Conservation (phyloP, 108 stramenopile genomes). For the Nitzschia sp. region DNA sequence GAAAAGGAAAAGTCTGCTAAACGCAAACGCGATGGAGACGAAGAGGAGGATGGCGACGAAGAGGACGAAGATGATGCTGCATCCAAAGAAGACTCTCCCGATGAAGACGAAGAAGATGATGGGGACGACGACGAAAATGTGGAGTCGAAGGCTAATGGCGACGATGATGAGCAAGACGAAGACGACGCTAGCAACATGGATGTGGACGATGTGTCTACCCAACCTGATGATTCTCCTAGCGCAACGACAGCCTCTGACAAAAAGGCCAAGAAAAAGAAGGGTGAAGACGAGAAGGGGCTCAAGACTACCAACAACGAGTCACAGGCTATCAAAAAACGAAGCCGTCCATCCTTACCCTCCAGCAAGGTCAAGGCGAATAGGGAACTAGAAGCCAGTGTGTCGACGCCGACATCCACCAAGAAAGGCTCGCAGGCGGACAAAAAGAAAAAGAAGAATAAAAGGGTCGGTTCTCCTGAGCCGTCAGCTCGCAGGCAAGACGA, state of each 20-base stretch:
- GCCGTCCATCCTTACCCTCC: constrained; percentile 11
- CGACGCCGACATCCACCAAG: neutral
- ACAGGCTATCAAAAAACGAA: neutral
- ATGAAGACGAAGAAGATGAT: constrained; percentile 24
- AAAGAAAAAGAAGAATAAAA: constrained; percentile 19
- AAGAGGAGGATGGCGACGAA: constrained; percentile 5
- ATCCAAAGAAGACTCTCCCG: neutral
- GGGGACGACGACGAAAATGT: constrained; percentile 43
- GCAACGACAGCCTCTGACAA: neutral
- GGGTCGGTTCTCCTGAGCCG: neutral
- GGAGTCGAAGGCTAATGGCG: constrained; percentile 16
- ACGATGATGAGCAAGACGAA: constrained; percentile 12
- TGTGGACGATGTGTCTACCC: neutral
- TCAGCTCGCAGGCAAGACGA: neutral
- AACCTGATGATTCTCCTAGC: neutral
- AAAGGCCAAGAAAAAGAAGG: constrained; percentile 12
- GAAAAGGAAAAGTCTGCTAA: neutral
- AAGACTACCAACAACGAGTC: neutral
- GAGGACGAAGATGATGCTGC: neutral
- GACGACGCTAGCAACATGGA: neutral
- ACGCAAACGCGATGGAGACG: neutral
- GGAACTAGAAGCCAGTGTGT: neutral
- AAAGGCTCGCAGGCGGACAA: constrained; percentile 5
- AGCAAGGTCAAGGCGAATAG: constrained; percentile 12
- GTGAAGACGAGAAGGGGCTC: constrained; percentile 11